Evolutionary conservation across 768 basidiomycete species (phyloP).

Genomic region (Rhizopogon sp.): DNA sequence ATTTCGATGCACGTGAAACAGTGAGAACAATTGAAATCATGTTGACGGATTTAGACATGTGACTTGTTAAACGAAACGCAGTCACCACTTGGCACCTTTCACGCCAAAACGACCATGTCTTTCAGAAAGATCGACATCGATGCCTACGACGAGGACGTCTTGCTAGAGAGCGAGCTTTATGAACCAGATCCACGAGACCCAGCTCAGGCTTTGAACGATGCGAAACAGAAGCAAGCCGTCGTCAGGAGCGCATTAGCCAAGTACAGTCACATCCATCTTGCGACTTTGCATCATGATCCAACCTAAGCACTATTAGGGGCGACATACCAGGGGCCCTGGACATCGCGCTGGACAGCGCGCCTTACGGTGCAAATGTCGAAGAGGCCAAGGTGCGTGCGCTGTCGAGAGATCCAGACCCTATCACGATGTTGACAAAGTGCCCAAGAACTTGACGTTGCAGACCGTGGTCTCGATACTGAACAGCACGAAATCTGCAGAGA

Average conservation of each 20-base stretch:
- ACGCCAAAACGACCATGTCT: conserved; percentile 30
- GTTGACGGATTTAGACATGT: no score
- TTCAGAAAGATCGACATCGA: conserved; percentile 97
- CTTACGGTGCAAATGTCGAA: conserved; percentile 84
- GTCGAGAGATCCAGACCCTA: conserved; percentile 3
- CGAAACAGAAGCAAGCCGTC: no score
- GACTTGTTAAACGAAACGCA: no score
- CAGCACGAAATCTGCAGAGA: conserved; percentile 59
- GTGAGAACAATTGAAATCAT: no score
- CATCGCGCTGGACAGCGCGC: conserved; percentile 71
- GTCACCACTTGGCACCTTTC: background rate
- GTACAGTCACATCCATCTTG: no score
- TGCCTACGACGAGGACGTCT: conserved; percentile 84
- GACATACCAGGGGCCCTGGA: conserved; percentile 73
- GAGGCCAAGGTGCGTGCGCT: conserved; percentile 73
- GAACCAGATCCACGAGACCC: no score
- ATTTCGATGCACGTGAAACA: no score
- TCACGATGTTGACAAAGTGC: background rate
- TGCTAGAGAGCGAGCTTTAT: conserved; percentile 73
- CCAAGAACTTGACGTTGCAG: conserved; percentile 72
- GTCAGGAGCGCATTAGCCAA: no score
- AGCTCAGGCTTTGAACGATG: no score
- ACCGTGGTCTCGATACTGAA: conserved; percentile 86
- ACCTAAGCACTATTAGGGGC: conserved; percentile 41
- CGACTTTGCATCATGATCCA: background rate